Evolutionary conservation across 2,329 filamentous ascomycete species (phyloP).

Genomic region (Verticillium isaacii): DNA sequence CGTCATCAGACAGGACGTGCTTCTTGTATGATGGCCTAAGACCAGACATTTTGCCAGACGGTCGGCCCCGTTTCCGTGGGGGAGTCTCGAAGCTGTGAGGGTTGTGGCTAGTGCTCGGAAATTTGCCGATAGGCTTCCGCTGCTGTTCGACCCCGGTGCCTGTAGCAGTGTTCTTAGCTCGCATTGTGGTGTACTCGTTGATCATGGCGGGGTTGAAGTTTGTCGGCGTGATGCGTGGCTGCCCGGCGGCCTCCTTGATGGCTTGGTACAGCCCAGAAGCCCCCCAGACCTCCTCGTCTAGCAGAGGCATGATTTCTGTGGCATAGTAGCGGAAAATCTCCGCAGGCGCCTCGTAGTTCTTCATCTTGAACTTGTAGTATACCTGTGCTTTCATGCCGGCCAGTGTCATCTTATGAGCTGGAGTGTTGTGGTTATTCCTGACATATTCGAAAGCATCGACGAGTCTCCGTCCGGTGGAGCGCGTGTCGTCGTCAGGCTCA

Average conservation of each 20-base stretch:
- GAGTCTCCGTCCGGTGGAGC: constrained; percentile 11
- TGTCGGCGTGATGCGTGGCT: constrained; percentile 2
- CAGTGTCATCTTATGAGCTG: constrained; percentile 16
- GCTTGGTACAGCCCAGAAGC: constrained; percentile 22
- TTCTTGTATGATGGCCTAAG: constrained; percentile 39
- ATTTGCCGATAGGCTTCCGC: neutral
- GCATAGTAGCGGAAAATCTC: constrained; percentile 32
- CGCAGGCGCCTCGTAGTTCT: constrained; percentile 21
- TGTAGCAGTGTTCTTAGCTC: neutral
- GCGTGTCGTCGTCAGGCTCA: constrained; percentile 3
- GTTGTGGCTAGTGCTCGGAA: neutral
- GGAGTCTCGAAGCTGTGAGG: neutral
- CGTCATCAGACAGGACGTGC: constrained; percentile 36
- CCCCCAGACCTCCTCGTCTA: constrained; percentile 19
- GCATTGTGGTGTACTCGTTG: neutral
- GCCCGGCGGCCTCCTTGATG: constrained; percentile 16
- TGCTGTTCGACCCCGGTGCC: neutral
- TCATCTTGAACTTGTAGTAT: constrained; percentile 30
- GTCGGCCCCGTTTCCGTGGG: neutral
- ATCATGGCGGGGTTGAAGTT: constrained; percentile 4
- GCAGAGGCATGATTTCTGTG: constrained; percentile 19
- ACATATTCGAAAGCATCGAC: constrained; percentile 21
- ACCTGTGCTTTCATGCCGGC: constrained; percentile 26
- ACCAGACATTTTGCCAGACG: constrained; percentile 38
- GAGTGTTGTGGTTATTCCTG: constrained; percentile 15